phyloP scores from a whole-genome alignment of 2,329 filamentous ascomycete species.

The Diplodia scrobiculata region DNA sequence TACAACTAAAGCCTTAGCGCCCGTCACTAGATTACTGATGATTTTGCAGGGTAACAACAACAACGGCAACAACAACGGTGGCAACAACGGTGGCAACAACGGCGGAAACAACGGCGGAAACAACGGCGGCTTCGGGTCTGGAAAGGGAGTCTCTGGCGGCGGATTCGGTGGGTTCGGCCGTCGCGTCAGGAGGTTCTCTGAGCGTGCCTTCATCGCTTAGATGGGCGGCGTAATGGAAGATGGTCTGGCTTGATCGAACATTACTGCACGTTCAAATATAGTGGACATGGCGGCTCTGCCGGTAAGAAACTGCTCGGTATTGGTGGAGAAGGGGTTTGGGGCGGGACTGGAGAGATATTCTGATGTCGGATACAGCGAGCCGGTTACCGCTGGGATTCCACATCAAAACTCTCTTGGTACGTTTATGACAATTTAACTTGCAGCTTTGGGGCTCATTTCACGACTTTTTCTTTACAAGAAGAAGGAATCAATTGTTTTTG shows the following conservation, averaged over 20 bases:
- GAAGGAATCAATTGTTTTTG: conserved; percentile 10
- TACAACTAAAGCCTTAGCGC: neutral
- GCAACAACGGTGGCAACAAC: neutral
- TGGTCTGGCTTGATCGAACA: neutral
- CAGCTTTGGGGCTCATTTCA: conserved; percentile 18
- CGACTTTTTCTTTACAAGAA: neutral
- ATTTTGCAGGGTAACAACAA: conserved; percentile 1
- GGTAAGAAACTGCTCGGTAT: neutral
- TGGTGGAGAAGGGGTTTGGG: neutral
- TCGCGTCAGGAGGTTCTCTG: conserved; percentile 7
- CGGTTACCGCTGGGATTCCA: conserved; percentile 14
- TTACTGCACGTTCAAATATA: neutral
- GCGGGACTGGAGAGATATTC: neutral
- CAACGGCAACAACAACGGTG: neutral
- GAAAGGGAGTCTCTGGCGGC: neutral
- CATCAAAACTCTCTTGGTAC: conserved; percentile 12
- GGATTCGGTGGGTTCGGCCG: conserved; percentile 16
- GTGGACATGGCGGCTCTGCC: neutral
- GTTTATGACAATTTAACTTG: conserved; percentile 27
- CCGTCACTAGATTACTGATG: neutral
- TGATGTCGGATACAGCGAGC: conserved; percentile 8
- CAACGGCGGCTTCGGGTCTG: neutral
- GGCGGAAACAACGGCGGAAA: conserved; percentile 17
- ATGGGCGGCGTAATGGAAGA: neutral
- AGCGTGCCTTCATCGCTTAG: conserved; percentile 20